These are phyloP conservation scores for Clavariopsis aquatica DNA, from an alignment of 495 filamentous ascomycete species.

Conservation along the genomic window DNA sequence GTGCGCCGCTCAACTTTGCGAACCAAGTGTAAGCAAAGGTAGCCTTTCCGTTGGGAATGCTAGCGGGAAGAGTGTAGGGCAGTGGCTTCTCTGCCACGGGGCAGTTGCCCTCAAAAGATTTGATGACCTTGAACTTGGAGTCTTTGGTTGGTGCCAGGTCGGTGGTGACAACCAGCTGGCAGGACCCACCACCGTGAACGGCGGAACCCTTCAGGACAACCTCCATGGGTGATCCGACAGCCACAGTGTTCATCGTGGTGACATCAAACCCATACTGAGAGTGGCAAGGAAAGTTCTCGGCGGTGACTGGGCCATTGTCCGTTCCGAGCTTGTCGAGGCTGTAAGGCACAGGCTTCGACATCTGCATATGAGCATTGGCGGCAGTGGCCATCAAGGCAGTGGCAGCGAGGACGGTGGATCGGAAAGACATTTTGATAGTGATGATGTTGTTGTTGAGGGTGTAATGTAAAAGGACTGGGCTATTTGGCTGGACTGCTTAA, in stretches of 20 bases:
- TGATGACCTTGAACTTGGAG: slow-evolving; percentile 50
- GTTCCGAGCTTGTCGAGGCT: slow-evolving; percentile 45
- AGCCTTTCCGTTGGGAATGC: slow-evolving; percentile 57
- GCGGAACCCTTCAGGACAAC: slow-evolving; percentile 62
- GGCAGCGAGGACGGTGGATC: slow-evolving; percentile 23
- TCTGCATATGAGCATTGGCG: slow-evolving; percentile 67
- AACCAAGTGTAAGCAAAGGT: slow-evolving; percentile 64
- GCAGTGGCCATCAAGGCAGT: slow-evolving; percentile 46
- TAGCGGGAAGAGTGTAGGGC: slow-evolving; percentile 58
- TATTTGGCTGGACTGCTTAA: slow-evolving; percentile 8
- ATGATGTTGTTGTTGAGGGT: slow-evolving; percentile 12
- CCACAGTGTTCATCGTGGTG: slow-evolving; percentile 48
- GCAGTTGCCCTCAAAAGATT: slow-evolving; percentile 65
- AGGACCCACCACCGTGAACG: slow-evolving; percentile 79
- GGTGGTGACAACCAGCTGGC: slow-evolving; percentile 77
- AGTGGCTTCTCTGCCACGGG: slow-evolving; percentile 52
- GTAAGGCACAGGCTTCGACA: slow-evolving; percentile 69
- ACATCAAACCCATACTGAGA: slow-evolving; percentile 44
- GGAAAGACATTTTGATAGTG: slow-evolving; percentile 35
- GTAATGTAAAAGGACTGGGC: slow-evolving; percentile 1
- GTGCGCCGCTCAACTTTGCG: slow-evolving; percentile 53
- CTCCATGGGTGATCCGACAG: slow-evolving; percentile 54
- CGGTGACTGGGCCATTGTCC: slow-evolving; percentile 66
- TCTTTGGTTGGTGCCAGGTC: slow-evolving; percentile 59
- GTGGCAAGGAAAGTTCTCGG: slow-evolving; percentile 80